These are phyloP conservation scores for Fusarium camptoceras DNA, from an alignment of 2,329 filamentous ascomycete genomes.

Conservation along the genomic window DNA sequence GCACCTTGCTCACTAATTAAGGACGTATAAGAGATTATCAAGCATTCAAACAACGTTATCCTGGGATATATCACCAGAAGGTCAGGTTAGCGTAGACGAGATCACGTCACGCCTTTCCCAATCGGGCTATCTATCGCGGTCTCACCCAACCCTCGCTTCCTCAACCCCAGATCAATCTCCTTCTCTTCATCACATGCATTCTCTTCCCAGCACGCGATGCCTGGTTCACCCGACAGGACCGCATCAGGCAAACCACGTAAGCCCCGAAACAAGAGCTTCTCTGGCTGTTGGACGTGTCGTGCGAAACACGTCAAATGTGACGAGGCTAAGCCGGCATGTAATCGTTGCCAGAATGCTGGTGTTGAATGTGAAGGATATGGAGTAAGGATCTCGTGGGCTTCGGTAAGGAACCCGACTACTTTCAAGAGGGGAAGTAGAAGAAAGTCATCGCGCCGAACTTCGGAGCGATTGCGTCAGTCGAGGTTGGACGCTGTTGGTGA, in stretches of 20 bases:
- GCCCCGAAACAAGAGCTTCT: slow-evolving; percentile 44
- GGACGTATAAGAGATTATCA: background rate
- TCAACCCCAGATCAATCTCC: background rate
- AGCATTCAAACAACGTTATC: background rate
- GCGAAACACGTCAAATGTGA: slow-evolving; percentile 45
- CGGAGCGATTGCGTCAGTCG: slow-evolving; percentile 2
- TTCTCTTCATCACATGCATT: background rate
- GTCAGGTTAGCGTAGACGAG: background rate
- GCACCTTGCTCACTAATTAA: background rate
- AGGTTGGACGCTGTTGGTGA: slow-evolving; percentile 1
- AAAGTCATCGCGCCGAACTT: slow-evolving; percentile 17
- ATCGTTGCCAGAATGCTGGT: slow-evolving; percentile 37
- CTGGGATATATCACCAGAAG: no score
- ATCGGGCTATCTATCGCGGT: slow-evolving; percentile 1
- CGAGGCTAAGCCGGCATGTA: slow-evolving; percentile 36
- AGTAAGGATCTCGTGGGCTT: slow-evolving; percentile 42
- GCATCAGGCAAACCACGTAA: slow-evolving; percentile 36
- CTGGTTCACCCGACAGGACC: slow-evolving; percentile 8
- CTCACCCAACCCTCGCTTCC: slow-evolving; percentile 8
- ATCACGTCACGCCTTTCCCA: background rate
- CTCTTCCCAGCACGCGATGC: slow-evolving; percentile 17
- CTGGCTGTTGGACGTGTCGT: slow-evolving; percentile 45
- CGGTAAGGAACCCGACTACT: slow-evolving; percentile 41
- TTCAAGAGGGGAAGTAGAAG: slow-evolving; percentile 22
- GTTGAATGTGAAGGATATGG: slow-evolving; percentile 42